Evolutionary conservation across 768 basidiomycete genomes (phyloP).

Genomic region (Leccinum imitatum): DNA sequence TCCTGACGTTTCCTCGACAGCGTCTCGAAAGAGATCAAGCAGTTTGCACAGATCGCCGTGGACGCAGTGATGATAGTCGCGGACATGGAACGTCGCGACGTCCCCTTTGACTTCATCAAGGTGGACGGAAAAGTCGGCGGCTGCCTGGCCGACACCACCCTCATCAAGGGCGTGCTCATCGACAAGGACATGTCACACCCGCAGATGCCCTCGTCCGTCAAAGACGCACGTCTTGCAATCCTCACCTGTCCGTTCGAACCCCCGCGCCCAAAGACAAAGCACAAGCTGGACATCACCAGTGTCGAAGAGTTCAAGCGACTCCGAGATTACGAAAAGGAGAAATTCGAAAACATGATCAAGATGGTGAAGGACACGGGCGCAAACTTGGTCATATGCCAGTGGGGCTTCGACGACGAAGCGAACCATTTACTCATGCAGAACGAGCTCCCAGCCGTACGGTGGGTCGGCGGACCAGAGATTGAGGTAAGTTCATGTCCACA

Average conservation of each 20-base stretch:
- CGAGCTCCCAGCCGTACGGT: conserved; percentile 93
- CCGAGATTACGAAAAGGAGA: conserved; percentile 92
- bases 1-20: conserved; percentile 41
- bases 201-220: conserved; percentile 90
- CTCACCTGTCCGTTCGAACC: conserved; percentile 99
- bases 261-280: conserved; percentile 98
- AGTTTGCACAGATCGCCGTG: conserved; percentile 97
- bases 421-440: conserved; percentile 99
- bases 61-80: conserved; percentile 96
- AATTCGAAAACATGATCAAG: conserved; percentile 97
- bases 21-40: conserved; percentile 93
- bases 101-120: conserved; percentile 97
- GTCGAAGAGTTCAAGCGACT: conserved; percentile 98
- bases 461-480: conserved; percentile 99
- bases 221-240: conserved; percentile 91
- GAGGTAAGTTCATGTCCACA: conserved; percentile 54
- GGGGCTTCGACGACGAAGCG: conserved; percentile 99
- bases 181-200: conserved; percentile 99
- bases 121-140: conserved; percentile 99
- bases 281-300: conserved; percentile 94
- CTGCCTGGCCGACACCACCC: conserved; percentile 88
- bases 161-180: conserved; percentile 96
- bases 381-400: conserved; percentile 98
- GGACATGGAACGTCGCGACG: conserved; percentile 91
- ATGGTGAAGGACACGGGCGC: conserved; percentile 95